Percentiles rank a stretch among this genome's conserved stretches.
phyloP scores from a whole-genome alignment of 2,329 filamentous ascomycete genomes.

The Mollisiaceae sp. region DNA sequence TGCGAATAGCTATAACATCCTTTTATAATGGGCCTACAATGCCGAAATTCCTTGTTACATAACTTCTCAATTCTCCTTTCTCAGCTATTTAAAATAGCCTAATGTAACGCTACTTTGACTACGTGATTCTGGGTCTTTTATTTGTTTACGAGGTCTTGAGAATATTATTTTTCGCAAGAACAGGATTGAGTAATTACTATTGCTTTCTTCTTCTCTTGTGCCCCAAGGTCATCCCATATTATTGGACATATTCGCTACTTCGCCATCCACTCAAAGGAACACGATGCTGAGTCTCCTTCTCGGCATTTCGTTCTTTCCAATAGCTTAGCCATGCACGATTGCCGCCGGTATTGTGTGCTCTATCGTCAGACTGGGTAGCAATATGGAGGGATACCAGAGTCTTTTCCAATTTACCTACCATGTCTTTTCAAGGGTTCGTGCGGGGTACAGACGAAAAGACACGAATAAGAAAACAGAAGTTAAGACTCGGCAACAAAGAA shows the following conservation, averaged over 20 bases:
- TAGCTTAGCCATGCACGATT: conserved; percentile 20
- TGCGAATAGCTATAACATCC: too few relatives aligned
- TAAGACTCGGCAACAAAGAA: background rate
- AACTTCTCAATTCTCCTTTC: too few relatives aligned
- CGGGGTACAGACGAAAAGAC: background rate
- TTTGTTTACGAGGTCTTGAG: conserved; percentile 15
- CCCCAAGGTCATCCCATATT: background rate
- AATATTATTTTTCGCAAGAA: conserved; percentile 2
- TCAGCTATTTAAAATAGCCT: too few relatives aligned
- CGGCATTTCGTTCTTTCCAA: conserved; percentile 14
- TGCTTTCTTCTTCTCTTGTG: background rate
- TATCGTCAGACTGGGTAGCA: conserved; percentile 19
- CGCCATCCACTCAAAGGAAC: background rate
- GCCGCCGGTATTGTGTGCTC: conserved; percentile 20
- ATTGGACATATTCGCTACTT: background rate
- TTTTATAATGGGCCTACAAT: too few relatives aligned
- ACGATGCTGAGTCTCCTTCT: background rate
- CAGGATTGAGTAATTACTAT: conserved; percentile 11
- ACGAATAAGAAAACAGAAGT: background rate
- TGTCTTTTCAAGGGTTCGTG: background rate
- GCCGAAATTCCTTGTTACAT: too few relatives aligned
- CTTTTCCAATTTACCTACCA: background rate
- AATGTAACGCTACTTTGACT: conserved; percentile 24
- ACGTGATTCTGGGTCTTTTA: conserved; percentile 18
- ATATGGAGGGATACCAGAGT: conserved; percentile 23